Evolutionary conservation across 2,329 filamentous ascomycete species (phyloP), one percentile per base, ranked within the genome.

Genomic region (Colletotrichum salicis): DNA sequence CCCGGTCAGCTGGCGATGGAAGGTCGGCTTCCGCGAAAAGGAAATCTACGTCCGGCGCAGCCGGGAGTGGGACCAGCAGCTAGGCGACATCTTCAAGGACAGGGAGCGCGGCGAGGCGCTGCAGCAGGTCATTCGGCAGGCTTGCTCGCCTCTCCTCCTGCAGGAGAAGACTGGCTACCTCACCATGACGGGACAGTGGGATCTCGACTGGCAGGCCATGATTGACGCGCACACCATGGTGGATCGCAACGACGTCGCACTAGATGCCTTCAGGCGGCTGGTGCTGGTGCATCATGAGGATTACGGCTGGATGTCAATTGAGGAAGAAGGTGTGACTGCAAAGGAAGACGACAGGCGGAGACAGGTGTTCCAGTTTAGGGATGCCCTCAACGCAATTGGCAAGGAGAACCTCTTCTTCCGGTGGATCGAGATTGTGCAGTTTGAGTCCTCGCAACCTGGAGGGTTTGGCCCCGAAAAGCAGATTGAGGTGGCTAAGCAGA

Each of bases 391-490:
- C 1, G 87, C 87, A 3, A 86, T 96, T 81, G 94, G 93, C 55
- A 97, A 97, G 82, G 95, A 97, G 80, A 91, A 93, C 74, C 81
- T 98, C 64, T 98, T 98, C 84, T 97, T 93, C 84, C 90, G 92
- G 67, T 97, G 95, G 94, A 93, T 97, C 60, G 95, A 98, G 84
- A 88, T 97, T 78, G 91, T 98, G 61, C 95, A 98, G 82, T 97
- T 91, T 77, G 95, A 97, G 82, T 92, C 93, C 54, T 92, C 91
- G 45, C 88, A 89, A 75, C 93, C 94, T 0, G 94, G 92, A 22
- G 94, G 93, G 0, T 97, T 97, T 78, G 93, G 92, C 1, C 84
- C 87, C 0, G 92, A 95, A 78, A 88, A 90, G 77, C 94, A 97
- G 82, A 85, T 89, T 67, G 88, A 86, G 55, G 92, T 93, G 1